Base-by-base conservation (phyloP, 768 basidiomycete genomes). In the Amanita jacksonii region DNA sequence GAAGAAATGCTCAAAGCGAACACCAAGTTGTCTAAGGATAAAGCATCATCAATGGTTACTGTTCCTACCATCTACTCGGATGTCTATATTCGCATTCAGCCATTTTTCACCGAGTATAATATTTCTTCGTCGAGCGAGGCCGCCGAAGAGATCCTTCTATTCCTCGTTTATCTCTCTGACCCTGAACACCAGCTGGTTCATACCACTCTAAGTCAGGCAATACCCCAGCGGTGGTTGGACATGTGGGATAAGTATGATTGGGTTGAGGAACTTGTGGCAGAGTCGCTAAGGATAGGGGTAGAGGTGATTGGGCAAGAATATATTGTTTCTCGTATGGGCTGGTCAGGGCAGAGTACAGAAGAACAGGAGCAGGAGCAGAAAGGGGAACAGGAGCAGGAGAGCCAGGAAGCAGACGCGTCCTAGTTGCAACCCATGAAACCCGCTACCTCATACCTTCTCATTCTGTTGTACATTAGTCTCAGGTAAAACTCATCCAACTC, bases 251-350 rank as follows among this genome's bases (percentile, higher is more conserved):
- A 81, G 51, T 85, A 90, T 58, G 83, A 87, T 34, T 94, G 96
- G 96, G 92, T 98, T 9, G 96, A 99, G 62, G 93, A 99, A 56
- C 61, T 85, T 30, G 75, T 97, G 49, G 93, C 92, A 3, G 94
- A 97, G 54, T 76, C 79, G 0, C 63, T 99, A 46, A 68, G 88
- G 45, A 68, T 89, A 10, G 87, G 84, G 6, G 78, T 94, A 22
- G 93, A 97, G 64, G 77, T 92, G 13, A 67, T 97, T 48, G 91
- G 91, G 2, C 92, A 97, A 62, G 89, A 94, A 55, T 93, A 93
- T 55, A 69, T 93, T 10, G 85, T 82, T 32, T 72, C 77, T 25
- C 68, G 90, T 46, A 92, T 92, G 90, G 81, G 88, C 1, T 91
- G 88, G 57, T 47, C 27, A 58, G 52, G 49, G 20, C 46, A 47